A percentile compares a stretch with the other conserved stretches of the same genome.
These are phyloP conservation scores for Aspergillus thermomutatus DNA, from an alignment of 2,329 filamentous ascomycete species.

Conservation along the genomic window DNA sequence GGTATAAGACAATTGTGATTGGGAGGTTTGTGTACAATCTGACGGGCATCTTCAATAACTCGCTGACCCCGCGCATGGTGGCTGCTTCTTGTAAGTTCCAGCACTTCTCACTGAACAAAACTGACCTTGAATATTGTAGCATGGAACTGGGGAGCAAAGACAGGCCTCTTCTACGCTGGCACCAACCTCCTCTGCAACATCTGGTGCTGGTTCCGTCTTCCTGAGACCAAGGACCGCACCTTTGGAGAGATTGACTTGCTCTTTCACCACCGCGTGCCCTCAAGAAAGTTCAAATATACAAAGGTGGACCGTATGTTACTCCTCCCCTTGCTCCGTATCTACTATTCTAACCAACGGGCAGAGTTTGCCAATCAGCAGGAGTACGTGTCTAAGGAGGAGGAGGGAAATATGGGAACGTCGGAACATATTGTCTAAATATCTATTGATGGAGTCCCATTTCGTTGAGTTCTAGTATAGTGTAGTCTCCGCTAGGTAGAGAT, in stretches of 20 bases:
- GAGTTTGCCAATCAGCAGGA: neutral
- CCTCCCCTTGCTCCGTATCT: neutral
- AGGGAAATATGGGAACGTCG: neutral
- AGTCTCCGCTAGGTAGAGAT: neutral
- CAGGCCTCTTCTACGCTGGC: slow-evolving; percentile 38
- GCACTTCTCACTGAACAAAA: neutral
- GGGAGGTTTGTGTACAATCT: slow-evolving; percentile 51
- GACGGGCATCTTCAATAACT: slow-evolving; percentile 44
- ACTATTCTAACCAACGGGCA: neutral
- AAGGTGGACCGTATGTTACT: neutral
- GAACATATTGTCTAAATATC: neutral
- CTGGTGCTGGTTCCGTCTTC: slow-evolving; percentile 38
- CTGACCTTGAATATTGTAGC: slow-evolving; percentile 13
- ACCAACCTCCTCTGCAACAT: slow-evolving; percentile 22
- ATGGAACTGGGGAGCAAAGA: slow-evolving; percentile 38
- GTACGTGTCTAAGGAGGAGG: neutral
- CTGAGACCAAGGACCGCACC: slow-evolving; percentile 37
- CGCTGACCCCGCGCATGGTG: slow-evolving; percentile 28
- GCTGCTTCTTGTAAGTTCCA: slow-evolving; percentile 17
- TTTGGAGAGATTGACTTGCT: slow-evolving; percentile 42
- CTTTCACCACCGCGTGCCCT: slow-evolving; percentile 37
- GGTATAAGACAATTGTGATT: slow-evolving; percentile 44
- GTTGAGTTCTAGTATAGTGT: too few relatives aligned
- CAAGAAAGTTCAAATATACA: slow-evolving; percentile 35
- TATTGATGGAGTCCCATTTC: neutral